phyloP scores from a whole-genome alignment of 208 protist genomes.

The Trypanosoma platydactyli region DNA sequence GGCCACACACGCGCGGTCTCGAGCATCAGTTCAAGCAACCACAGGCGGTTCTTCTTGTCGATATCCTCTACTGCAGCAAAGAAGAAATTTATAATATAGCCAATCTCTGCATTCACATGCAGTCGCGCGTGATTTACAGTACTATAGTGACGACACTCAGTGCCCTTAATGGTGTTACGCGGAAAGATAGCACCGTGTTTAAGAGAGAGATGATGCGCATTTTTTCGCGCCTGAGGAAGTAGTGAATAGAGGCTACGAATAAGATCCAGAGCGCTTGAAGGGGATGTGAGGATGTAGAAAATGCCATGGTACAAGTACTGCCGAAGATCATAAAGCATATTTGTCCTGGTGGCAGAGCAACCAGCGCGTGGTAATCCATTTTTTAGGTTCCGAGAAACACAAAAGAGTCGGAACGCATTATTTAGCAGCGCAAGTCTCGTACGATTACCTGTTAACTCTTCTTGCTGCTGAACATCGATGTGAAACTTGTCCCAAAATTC shows the following conservation, averaged over 20 bases:
- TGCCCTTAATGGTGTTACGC: constrained; percentile 72
- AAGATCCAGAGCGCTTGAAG: constrained; percentile 51
- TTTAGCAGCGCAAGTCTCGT: constrained; percentile 70
- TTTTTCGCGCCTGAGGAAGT: constrained; percentile 68
- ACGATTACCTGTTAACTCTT: constrained; percentile 75
- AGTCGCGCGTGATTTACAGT: constrained; percentile 65
- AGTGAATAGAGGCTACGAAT: constrained; percentile 72
- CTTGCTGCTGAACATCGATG: constrained; percentile 76
- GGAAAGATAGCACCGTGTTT: constrained; percentile 76
- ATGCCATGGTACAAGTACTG: constrained; percentile 87
- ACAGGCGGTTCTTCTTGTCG: constrained; percentile 49
- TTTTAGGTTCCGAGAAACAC: constrained; percentile 64
- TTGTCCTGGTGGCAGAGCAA: constrained; percentile 61
- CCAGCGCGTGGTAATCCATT: constrained; percentile 67
- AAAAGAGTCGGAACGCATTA: constrained; percentile 80
- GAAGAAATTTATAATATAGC: constrained; percentile 74
- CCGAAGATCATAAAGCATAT: constrained; percentile 69
- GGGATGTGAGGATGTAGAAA: constrained; percentile 82
- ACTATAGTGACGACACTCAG: constrained; percentile 41
- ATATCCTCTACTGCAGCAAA: constrained; percentile 58
- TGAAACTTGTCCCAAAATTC: constrained; percentile 71
- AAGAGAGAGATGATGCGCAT: constrained; percentile 70
- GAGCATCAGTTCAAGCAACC: constrained; percentile 84
- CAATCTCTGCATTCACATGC: constrained; percentile 86
- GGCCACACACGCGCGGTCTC: constrained; percentile 88